Evolutionary conservation across 1,139 yeast species (phyloP).

Genomic region (Schwanniomyces etchellsii): DNA sequence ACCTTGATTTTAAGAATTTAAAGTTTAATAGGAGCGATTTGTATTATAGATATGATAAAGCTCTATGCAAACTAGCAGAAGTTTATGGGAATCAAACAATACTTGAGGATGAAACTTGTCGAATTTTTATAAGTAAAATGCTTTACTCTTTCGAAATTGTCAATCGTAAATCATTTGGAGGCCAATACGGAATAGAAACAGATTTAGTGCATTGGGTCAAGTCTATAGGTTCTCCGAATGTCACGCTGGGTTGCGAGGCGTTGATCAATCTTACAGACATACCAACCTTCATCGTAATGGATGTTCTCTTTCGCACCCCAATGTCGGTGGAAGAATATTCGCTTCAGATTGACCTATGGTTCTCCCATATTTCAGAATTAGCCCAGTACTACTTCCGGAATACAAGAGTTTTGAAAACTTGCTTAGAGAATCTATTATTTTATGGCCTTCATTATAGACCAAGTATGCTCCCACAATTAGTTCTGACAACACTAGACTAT

Average conservation of each 20-base stretch:
- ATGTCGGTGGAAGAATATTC: slow-evolving; percentile 23
- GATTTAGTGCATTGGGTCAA: slow-evolving; percentile 24
- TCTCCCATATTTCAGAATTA: slow-evolving; percentile 13
- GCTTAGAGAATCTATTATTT: slow-evolving; percentile 22
- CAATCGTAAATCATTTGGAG: slow-evolving; percentile 4
- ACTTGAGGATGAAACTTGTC: neutral
- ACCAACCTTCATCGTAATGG: slow-evolving; percentile 32
- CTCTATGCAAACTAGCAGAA: neutral
- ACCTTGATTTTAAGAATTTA: too few species aligned
- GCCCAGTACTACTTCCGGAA: slow-evolving; percentile 13
- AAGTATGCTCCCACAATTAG: slow-evolving; percentile 12
- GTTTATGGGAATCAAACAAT: neutral
- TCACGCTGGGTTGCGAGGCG: slow-evolving; percentile 23
- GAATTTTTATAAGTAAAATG: neutral
- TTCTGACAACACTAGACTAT: slow-evolving; percentile 11
- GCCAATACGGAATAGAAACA: slow-evolving; percentile 5
- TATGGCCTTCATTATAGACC: slow-evolving; percentile 23
- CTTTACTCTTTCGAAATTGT: slow-evolving; percentile 4
- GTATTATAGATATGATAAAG: neutral
- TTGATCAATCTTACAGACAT: slow-evolving; percentile 22
- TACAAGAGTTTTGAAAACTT: slow-evolving; percentile 13
- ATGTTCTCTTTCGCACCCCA: slow-evolving; percentile 33
- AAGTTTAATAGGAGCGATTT: neutral
- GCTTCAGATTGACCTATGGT: slow-evolving; percentile 37
- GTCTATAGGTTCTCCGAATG: slow-evolving; percentile 20